Percentiles rank a stretch among this genome's conserved stretches.
These are phyloP conservation scores for Candida anglica DNA, from an alignment of 805 yeast genomes.

Conservation along the genomic window DNA sequence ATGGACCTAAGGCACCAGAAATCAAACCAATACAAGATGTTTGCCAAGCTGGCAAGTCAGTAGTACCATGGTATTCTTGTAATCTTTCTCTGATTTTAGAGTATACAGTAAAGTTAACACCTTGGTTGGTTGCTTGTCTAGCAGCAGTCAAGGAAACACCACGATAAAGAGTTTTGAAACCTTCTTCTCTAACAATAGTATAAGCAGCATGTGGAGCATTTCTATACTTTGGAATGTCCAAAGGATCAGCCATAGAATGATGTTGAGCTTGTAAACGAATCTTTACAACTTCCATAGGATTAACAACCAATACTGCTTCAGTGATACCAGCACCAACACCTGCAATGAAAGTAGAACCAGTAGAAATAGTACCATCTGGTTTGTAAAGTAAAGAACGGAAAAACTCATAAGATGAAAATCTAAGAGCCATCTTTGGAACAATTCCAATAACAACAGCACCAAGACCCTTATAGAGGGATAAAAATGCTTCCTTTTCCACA, in stretches of 20 bases:
- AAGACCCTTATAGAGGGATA: constrained; percentile 89
- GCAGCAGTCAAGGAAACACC: constrained; percentile 96
- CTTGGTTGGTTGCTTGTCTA: constrained; percentile 97
- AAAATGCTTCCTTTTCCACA: constrained; percentile 72
- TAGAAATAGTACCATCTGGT: constrained; percentile 61
- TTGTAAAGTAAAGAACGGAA: constrained; percentile 68
- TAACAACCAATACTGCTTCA: constrained; percentile 91
- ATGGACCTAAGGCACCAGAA: constrained; percentile 97
- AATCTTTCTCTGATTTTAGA: constrained; percentile 74
- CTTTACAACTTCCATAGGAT: constrained; percentile 97
- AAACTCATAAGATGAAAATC: constrained; percentile 91
- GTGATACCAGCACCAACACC: constrained; percentile 98
- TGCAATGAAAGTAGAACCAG: constrained; percentile 76
- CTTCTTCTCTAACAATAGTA: constrained; percentile 86
- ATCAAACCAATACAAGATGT: constrained; percentile 87
- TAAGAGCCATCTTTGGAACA: constrained; percentile 96
- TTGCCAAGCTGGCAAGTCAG: constrained; percentile 84
- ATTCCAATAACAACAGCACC: constrained; percentile 98
- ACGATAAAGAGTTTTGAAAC: constrained; percentile 80
- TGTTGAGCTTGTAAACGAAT: constrained; percentile 95
- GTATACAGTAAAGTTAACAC: constrained; percentile 95
- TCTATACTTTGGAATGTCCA: constrained; percentile 77
- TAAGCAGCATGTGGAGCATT: constrained; percentile 90
- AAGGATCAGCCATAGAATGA: constrained; percentile 82
- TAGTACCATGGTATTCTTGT: constrained; percentile 55